phyloP scores from a whole-genome alignment of 306 rosid species.

The Senna tora region DNA sequence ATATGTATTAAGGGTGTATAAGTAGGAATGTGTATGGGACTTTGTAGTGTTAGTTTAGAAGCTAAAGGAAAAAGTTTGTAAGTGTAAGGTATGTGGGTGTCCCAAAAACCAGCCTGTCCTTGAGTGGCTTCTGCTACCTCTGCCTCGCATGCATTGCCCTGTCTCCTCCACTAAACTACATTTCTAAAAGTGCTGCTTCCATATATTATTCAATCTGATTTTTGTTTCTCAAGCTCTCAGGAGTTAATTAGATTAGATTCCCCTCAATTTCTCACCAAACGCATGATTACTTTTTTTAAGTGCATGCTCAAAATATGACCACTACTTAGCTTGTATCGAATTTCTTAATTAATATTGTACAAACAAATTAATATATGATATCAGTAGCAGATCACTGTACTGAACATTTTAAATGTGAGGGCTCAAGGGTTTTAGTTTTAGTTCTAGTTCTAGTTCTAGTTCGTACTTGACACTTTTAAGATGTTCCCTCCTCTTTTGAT shows the following conservation, averaged over 20 bases:
- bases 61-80: conserved; percentile 1
- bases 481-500: no score
- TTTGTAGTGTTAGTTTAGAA: no score
- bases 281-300: not conserved
- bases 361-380: not conserved
- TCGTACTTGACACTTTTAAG: no score
- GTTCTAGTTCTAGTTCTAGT: no score
- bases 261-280: no score
- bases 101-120: conserved; percentile 37
- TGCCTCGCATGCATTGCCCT: conserved; percentile 49
- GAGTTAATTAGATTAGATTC: no score
- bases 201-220: not conserved
- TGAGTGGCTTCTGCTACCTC: conserved; percentile 41
- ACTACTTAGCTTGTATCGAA: not conserved
- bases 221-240: not conserved
- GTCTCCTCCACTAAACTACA: conserved; percentile 7
- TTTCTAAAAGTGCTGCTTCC: not conserved
- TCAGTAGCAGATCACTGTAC: not conserved
- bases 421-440: no score
- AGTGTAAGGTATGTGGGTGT: not conserved
- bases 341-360: not conserved
- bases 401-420: not conserved
- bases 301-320: not conserved
- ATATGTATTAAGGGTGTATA: no score
- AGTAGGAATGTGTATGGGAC: no score